Evolutionary conservation across 164 flowering plant species (phyloP).

Genomic region (Liriodendron chinense): DNA sequence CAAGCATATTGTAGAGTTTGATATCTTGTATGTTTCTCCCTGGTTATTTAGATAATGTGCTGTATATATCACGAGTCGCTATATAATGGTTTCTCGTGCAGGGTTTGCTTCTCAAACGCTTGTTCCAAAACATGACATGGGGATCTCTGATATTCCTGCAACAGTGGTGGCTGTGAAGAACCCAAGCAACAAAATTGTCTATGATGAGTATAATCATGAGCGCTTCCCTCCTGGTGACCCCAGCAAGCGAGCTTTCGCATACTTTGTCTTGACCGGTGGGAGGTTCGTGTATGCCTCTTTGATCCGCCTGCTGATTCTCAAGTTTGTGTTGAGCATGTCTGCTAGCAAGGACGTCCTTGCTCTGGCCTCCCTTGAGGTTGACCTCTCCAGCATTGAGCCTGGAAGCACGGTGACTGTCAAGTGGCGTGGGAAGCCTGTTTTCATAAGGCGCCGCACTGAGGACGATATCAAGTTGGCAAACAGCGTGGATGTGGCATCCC

Average conservation of each 20-base stretch:
- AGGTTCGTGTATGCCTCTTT: slow-evolving; percentile 17
- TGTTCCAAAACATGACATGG: slow-evolving; percentile 9
- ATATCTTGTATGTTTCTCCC: too few species aligned
- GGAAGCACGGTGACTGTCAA: slow-evolving; percentile 18
- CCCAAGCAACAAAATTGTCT: slow-evolving; percentile 14
- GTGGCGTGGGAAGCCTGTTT: slow-evolving; percentile 18
- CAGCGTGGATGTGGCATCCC: slow-evolving; percentile 9
- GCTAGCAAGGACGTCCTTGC: slow-evolving; percentile 24
- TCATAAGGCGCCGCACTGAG: slow-evolving; percentile 13
- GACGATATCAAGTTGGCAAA: slow-evolving; percentile 19
- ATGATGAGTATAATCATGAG: slow-evolving; percentile 17
- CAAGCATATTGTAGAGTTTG: too few species aligned
- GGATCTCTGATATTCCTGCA: slow-evolving; percentile 6
- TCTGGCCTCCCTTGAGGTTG: slow-evolving; percentile 22
- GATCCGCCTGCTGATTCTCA: slow-evolving; percentile 19
- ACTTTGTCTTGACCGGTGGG: slow-evolving; percentile 19
- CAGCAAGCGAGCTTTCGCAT: slow-evolving; percentile 22
- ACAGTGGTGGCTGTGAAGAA: slow-evolving; percentile 18
- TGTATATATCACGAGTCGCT: background rate
- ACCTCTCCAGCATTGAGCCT: slow-evolving; percentile 14
- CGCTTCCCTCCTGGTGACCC: slow-evolving; percentile 23
- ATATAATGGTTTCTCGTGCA: slow-evolving; percentile 5
- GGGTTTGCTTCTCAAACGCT: slow-evolving; percentile 19
- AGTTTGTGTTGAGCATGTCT: slow-evolving; percentile 22
- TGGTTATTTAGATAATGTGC: background rate